These are phyloP conservation scores for Galerina sulciceps DNA, from an alignment of 768 basidiomycete species.

Conservation along the genomic window DNA sequence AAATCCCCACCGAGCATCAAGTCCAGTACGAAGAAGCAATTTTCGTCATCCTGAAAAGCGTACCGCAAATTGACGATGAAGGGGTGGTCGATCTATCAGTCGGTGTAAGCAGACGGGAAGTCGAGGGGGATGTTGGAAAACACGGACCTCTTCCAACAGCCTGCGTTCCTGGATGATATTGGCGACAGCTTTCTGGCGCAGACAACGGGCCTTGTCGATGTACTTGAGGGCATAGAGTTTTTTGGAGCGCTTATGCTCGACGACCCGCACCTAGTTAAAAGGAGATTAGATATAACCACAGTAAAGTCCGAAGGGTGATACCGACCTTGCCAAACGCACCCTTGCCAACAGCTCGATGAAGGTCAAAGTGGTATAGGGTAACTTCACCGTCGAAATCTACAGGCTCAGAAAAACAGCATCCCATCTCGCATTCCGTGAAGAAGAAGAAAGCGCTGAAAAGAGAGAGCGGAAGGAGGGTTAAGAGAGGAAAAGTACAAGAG, in stretches of 20 bases:
- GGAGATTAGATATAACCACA: slow-evolving; percentile 8
- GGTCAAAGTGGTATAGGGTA: slow-evolving; percentile 95
- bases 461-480: slow-evolving; percentile 23
- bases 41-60: slow-evolving; percentile 96
- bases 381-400: slow-evolving; percentile 86
- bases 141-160: slow-evolving; percentile 84
- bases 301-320: slow-evolving; percentile 13
- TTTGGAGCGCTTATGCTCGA: slow-evolving; percentile 93
- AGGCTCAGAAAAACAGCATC: slow-evolving; percentile 72
- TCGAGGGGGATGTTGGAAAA: not conserved
- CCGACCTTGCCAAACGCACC: slow-evolving; percentile 97
- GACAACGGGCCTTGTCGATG: slow-evolving; percentile 93
- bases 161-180: slow-evolving; percentile 95
- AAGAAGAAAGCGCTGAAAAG: slow-evolving; percentile 23
- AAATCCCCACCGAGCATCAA: slow-evolving; percentile 96
- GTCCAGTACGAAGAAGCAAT: slow-evolving; percentile 97
- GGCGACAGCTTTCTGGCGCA: slow-evolving; percentile 88
- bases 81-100: slow-evolving; percentile 77
- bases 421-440: slow-evolving; percentile 53
- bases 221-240: slow-evolving; percentile 96
- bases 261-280: slow-evolving; percentile 80
- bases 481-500: slow-evolving; percentile 39
- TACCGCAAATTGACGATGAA: slow-evolving; percentile 91
- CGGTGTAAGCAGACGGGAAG: slow-evolving; percentile 5
- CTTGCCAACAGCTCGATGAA: slow-evolving; percentile 93